Conservation (phyloP, 176 grass and related monocot species). For the Aegilops longissima region DNA sequence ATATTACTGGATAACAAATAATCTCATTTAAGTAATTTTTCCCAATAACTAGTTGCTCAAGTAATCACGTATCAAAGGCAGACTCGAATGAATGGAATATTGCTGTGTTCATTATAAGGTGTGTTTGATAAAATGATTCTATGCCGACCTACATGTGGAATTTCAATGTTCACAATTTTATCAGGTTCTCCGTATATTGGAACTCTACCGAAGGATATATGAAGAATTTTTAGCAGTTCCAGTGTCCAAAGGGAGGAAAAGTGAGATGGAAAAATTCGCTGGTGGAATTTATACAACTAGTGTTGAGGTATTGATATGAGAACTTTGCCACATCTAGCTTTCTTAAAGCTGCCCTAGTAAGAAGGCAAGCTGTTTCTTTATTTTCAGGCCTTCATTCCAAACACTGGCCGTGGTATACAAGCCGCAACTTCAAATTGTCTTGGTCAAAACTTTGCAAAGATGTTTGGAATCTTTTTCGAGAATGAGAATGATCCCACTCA, state of each 20-base stretch:
- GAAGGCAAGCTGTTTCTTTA: not conserved
- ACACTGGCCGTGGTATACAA: slow-evolving; percentile 87
- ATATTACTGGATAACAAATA: not conserved
- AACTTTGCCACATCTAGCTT: not conserved
- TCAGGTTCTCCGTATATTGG: slow-evolving; percentile 93
- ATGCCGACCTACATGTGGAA: not conserved
- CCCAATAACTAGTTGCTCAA: slow-evolving; percentile 7
- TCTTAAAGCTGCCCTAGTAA: not conserved
- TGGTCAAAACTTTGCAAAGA: slow-evolving; percentile 96
- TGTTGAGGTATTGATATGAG: slow-evolving; percentile 68
- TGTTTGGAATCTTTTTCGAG: slow-evolving; percentile 90
- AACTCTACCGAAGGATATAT: slow-evolving; percentile 88
- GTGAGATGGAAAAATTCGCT: slow-evolving; percentile 94
- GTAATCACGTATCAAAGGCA: not conserved
- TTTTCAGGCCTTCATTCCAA: slow-evolving; percentile 72
- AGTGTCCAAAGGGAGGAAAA: slow-evolving; percentile 87
- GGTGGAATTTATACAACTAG: slow-evolving; percentile 86
- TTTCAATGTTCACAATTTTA: not conserved
- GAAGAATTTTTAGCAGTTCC: slow-evolving; percentile 94
- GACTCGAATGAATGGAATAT: not conserved
- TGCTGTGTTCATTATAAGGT: not conserved
- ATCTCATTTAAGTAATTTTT: not conserved
- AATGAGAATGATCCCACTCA: slow-evolving; percentile 54
- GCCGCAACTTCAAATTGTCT: slow-evolving; percentile 92
- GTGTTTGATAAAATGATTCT: not conserved